Conservation (phyloP, 2,329 filamentous ascomycete genomes). For the Colletotrichum orchidophilum region DNA sequence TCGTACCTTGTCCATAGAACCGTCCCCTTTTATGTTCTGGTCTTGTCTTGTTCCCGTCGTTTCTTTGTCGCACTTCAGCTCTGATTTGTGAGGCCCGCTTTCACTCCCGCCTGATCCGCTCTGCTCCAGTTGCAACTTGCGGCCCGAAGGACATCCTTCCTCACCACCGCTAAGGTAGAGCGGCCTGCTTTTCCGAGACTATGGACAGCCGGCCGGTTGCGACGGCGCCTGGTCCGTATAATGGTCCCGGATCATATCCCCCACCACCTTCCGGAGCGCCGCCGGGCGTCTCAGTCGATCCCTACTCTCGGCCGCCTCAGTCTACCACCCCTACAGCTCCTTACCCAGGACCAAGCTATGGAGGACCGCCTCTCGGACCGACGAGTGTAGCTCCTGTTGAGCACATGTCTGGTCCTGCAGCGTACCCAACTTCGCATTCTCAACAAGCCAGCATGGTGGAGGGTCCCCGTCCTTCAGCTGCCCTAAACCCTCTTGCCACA, state of each 20-base stretch:
- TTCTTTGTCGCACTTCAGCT: neutral
- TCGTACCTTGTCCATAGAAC: neutral
- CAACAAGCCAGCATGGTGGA: conserved; percentile 18
- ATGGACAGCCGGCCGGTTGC: conserved; percentile 20
- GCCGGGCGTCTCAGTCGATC: neutral
- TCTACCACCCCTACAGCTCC: neutral
- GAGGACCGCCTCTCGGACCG: conserved; percentile 7
- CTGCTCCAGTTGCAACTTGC: neutral
- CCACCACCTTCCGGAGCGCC: conserved; percentile 6
- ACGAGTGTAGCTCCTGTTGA: conserved; percentile 11
- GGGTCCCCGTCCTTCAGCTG: conserved; percentile 13
- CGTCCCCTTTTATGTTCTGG: neutral
- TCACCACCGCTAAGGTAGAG: conserved; percentile 18
- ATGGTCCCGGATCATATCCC: conserved; percentile 16
- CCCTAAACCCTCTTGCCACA: conserved; percentile 31
- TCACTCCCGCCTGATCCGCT: neutral
- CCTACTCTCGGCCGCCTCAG: conserved; percentile 5
- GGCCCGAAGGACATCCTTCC: neutral
- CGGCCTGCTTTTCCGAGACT: neutral
- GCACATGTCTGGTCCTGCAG: conserved; percentile 23
- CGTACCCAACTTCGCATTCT: conserved; percentile 14
- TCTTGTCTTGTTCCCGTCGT: neutral
- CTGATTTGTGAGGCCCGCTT: neutral
- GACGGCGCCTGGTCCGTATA: conserved; percentile 9
- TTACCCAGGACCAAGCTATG: conserved; percentile 6